Base-by-base conservation (phyloP, 2,329 filamentous ascomycete genomes). In the Trichoderma sp. region DNA sequence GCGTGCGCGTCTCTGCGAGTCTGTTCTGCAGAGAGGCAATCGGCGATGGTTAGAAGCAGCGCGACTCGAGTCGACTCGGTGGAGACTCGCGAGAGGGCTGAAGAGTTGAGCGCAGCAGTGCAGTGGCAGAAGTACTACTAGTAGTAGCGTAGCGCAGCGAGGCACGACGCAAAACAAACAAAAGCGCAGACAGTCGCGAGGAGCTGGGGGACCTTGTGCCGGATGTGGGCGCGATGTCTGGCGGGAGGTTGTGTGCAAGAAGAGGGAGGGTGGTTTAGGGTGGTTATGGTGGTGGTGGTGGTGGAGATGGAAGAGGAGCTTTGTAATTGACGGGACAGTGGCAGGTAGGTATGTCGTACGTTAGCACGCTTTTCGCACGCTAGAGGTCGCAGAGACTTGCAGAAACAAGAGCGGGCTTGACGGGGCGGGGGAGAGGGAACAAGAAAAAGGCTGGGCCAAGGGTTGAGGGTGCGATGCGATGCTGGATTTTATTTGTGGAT, bases 291-390 rank as follows among this genome's bases (percentile, higher is more conserved):
- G 74, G 71, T 73, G 73, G 73, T 73, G 70, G 68, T 74, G 73
- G 58, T 76, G 73, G 72, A 74, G 74, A 73, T 74, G 74, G 71
- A 65, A 58, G 71, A 69, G 73, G 74, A 60, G 51, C 67, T 71
- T 73, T 73, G 67, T 71, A 71, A 71, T 73, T 34, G 67, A 30
- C 56, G 65, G 66, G 66, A 61, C 57, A 65, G 58, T 70, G 71
- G 71, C 43, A 70, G 70, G 70, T 67, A 71, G 47, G 70, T 72
- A 72, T 72, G 70, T 72, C 70, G 70, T 72, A 72, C 70, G 70
- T 72, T 72, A 72, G 70, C 63, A 72, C 63, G 70, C 47, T 24
- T 58, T 51, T 12, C 34, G 61, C 39, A 56, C 66, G 66, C 66
- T 69, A 69, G 66, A 64, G 62, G 70, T 71, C 63, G 70, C 53